A percentile compares a stretch with the other conserved stretches of the same genome.
phyloP scores from a whole-genome alignment of 2,329 filamentous ascomycete species.

The Coniella lustricola region DNA sequence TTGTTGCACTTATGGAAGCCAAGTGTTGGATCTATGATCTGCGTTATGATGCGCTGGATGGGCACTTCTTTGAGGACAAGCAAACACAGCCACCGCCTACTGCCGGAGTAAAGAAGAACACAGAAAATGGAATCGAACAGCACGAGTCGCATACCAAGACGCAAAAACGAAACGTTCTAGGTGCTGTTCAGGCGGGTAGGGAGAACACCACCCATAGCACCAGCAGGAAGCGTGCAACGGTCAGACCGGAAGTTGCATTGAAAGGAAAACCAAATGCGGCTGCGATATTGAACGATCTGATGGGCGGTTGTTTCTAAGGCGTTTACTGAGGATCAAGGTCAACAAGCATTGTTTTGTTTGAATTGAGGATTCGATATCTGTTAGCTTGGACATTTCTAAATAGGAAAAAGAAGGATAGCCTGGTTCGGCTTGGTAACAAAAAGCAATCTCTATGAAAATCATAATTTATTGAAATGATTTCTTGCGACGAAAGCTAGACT shows the following conservation, averaged over 20 bases:
- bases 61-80: constrained; percentile 60
- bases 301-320: constrained; percentile 23
- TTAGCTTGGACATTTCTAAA: constrained; percentile 1
- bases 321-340: background rate
- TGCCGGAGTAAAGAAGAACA: constrained; percentile 17
- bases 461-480: too few species aligned
- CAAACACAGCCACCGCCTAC: constrained; percentile 39
- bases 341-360: background rate
- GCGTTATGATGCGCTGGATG: constrained; percentile 53
- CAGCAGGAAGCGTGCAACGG: constrained; percentile 40
- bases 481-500: too few species aligned
- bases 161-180: constrained; percentile 17
- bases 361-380: constrained; percentile 10
- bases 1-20: constrained; percentile 70
- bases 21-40: constrained; percentile 77
- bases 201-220: constrained; percentile 26
- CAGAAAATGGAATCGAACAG: constrained; percentile 2
- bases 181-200: background rate
- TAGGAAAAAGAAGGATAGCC: too few species aligned
- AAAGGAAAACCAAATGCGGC: constrained; percentile 62
- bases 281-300: constrained; percentile 72
- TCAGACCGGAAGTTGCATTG: constrained; percentile 55
- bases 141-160: constrained; percentile 15
- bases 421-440: too few species aligned
- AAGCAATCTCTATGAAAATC: too few species aligned